phyloP scores from a whole-genome alignment of 2,329 filamentous ascomycete species.

The Plenodomus biglobosus region DNA sequence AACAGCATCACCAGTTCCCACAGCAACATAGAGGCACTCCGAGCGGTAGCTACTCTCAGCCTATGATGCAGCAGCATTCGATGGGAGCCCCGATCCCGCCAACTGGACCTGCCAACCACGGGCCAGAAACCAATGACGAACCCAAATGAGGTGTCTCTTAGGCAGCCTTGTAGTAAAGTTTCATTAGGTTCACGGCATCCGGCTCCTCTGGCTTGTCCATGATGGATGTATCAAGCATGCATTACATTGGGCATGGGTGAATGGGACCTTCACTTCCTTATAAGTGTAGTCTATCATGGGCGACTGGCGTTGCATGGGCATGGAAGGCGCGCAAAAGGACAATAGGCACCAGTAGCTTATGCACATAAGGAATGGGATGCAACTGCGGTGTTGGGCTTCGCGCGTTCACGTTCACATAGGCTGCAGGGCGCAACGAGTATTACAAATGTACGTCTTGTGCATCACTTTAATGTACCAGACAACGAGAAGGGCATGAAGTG shows the following conservation, averaged over 20 bases:
- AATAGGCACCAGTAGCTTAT: conserved; percentile 2
- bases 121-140: conserved; percentile 38
- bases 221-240: conserved; percentile 1
- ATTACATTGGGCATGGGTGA: conserved; percentile 39
- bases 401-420: background rate
- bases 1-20: conserved; percentile 46
- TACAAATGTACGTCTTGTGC: background rate
- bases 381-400: background rate
- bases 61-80: conserved; percentile 47
- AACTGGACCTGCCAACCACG: conserved; percentile 39
- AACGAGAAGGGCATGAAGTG: background rate
- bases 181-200: conserved; percentile 3
- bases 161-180: conserved; percentile 12
- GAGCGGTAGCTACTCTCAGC: conserved; percentile 45
- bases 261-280: conserved; percentile 22
- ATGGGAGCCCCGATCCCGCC: conserved; percentile 41
- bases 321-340: conserved; percentile 21
- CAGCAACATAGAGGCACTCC: conserved; percentile 46
- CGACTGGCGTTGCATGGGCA: conserved; percentile 40
- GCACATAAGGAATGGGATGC: background rate
- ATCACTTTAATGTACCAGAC: background rate
- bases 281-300: conserved; percentile 35
- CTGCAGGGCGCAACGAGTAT: background rate
- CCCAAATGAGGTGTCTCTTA: conserved; percentile 37
- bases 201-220: background rate